Conservation (phyloP, 192 early-diverging fungal genomes). For the Coemansia sp. region DNA sequence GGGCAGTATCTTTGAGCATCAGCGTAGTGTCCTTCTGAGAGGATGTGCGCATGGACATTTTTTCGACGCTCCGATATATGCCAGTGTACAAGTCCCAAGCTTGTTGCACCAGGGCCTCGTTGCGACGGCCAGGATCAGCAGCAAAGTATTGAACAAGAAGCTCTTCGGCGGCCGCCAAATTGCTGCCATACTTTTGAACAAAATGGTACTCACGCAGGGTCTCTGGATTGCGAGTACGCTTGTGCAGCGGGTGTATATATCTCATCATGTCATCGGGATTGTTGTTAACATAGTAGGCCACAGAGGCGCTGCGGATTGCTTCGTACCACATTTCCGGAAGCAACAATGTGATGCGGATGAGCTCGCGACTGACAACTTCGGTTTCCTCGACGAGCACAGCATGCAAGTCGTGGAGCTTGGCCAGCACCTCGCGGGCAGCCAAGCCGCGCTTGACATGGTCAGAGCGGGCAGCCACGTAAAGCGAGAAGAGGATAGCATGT, state of each 20-base stretch:
- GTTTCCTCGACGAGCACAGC: slow-evolving; percentile 86
- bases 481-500: slow-evolving; percentile 94
- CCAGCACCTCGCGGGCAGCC: slow-evolving; percentile 86
- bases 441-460: slow-evolving; percentile 64
- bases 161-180: slow-evolving; percentile 86
- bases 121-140: slow-evolving; percentile 59
- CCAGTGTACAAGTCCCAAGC: slow-evolving; percentile 90
- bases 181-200: slow-evolving; percentile 88
- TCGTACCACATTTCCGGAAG: slow-evolving; percentile 99
- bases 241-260: slow-evolving; percentile 80
- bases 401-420: slow-evolving; percentile 83
- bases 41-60: slow-evolving; percentile 72
- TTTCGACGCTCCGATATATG: slow-evolving; percentile 74
- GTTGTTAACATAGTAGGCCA: slow-evolving; percentile 74
- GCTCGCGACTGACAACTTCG: slow-evolving; percentile 89
- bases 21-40: slow-evolving; percentile 57
- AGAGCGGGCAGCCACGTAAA: slow-evolving; percentile 94
- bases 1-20: slow-evolving; percentile 84
- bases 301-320: slow-evolving; percentile 81
- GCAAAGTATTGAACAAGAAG: slow-evolving; percentile 74
- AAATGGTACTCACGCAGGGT: slow-evolving; percentile 92
- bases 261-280: slow-evolving; percentile 89
- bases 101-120: slow-evolving; percentile 82
- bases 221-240: slow-evolving; percentile 74
- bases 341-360: slow-evolving; percentile 93